These are phyloP conservation scores for Boechera stricta DNA, from an alignment of 345 rosid species.

Conservation along the genomic window DNA sequence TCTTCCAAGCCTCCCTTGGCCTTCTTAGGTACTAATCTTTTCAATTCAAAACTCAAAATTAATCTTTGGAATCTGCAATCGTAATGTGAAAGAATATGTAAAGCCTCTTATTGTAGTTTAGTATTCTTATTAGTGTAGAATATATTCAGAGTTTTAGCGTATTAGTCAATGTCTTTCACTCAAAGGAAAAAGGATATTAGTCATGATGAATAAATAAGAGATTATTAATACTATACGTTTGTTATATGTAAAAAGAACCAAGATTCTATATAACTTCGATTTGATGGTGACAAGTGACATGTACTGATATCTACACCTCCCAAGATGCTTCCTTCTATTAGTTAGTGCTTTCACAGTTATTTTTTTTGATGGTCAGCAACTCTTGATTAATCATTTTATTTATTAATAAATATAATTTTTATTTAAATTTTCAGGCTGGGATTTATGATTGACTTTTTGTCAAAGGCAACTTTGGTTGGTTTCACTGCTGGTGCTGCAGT, in stretches of 20 bases:
- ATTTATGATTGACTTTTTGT: constrained; percentile 90
- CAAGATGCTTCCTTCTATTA: constrained; percentile 43
- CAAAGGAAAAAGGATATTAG: constrained; percentile 22
- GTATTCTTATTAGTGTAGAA: constrained; percentile 37
- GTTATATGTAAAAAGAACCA: constrained; percentile 18
- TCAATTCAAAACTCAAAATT: not conserved
- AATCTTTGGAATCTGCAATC: constrained; percentile 4
- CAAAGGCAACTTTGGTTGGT: constrained; percentile 93
- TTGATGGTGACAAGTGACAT: constrained; percentile 68
- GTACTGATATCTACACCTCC: constrained; percentile 40
- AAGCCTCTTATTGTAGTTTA: constrained; percentile 16
- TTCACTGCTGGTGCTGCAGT: constrained; percentile 99
- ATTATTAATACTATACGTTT: constrained; percentile 1
- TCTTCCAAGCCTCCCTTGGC: constrained; percentile 92
- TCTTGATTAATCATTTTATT: not conserved
- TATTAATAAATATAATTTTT: not conserved
- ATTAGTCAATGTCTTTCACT: not conserved
- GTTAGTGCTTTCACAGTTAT: constrained; percentile 44
- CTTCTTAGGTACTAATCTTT: constrained; percentile 63
- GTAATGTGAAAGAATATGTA: constrained; percentile 31
- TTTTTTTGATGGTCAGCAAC: constrained; percentile 27
- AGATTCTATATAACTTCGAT: constrained; percentile 38
- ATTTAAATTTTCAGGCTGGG: constrained; percentile 68
- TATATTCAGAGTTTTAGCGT: constrained; percentile 39
- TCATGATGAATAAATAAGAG: constrained; percentile 29